Percentiles rank a stretch among this genome's conserved stretches.
These are phyloP conservation scores for Penicillium corylophilum DNA, from an alignment of 2,329 filamentous ascomycete species.

Conservation along the genomic window DNA sequence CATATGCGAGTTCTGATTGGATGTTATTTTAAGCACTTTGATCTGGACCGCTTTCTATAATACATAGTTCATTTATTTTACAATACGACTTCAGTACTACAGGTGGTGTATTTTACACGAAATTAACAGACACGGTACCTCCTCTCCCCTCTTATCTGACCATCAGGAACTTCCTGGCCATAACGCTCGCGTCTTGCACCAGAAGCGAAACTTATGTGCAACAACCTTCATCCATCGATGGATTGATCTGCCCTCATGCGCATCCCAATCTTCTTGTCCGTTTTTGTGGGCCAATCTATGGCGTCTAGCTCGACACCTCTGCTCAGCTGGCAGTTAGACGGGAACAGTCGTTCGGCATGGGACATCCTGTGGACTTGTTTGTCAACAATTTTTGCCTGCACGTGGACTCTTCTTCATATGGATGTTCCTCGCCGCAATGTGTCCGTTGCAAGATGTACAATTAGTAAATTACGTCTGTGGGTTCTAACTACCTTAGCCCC, in stretches of 20 bases:
- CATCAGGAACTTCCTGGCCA: not conserved
- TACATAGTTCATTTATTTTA: not conserved
- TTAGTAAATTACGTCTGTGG: not conserved
- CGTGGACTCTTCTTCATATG: constrained; percentile 15
- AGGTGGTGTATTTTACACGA: not conserved
- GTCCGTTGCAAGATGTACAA: not conserved
- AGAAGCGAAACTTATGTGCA: not conserved
- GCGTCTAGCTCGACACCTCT: constrained; percentile 6
- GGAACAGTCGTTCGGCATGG: constrained; percentile 11
- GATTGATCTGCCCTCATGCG: not conserved
- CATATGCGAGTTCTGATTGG: not conserved
- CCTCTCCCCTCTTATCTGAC: not conserved
- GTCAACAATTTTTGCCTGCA: constrained; percentile 18
- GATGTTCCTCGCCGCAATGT: not conserved
- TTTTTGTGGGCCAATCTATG: not conserved
- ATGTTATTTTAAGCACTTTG: not conserved
- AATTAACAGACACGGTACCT: not conserved
- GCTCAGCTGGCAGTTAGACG: constrained; percentile 12
- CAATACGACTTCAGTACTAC: not conserved
- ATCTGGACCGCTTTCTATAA: not conserved
- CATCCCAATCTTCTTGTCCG: not conserved
- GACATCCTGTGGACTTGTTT: constrained; percentile 20
- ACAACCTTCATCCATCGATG: not conserved
- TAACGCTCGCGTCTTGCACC: not conserved
- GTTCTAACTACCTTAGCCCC: constrained; percentile 6